Evolutionary conservation across 176 grass and related monocot genomes (phyloP), one percentile per base, ranked within the genome.

Genomic region (Chrysopogon serrulatus): DNA sequence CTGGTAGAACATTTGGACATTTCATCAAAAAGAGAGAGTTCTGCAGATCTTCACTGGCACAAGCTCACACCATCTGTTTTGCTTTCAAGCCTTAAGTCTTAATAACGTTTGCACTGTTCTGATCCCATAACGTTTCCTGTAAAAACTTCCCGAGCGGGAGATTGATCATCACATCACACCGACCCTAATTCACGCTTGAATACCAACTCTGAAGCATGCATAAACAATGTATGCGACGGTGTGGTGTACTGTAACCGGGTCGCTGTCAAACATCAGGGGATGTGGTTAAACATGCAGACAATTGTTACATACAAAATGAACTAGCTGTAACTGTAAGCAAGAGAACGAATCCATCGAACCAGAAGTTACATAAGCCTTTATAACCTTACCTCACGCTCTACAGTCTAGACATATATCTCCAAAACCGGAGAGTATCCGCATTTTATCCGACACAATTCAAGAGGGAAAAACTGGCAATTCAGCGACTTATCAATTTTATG

Each of bases 401-500:
- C 36, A 59, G 47, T 85, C 82, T 83, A 90, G 45, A 59, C 47
- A 85, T 69, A 73, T 82, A 79, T 82, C 68, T 82, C 86, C 64
- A 82, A 69, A 76, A 42, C 37, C 66, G 44, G 86, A 81, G 77
- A 82, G 71, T 88, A 85, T 82, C 78, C 71, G 28, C 57, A 88
- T 78, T 91, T 91, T 88, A 88, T 85, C 78, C 59, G 44, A 78
- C 31, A 69, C 44, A 47, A 18, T 65, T 64, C 65, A 23, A 19
- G 57, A 42, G 40, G 60, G 28, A 14, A 41, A 81, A 88, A 72
- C 83, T 56, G 53, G 33, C 33, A 88, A 82, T 36, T 82, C 47
- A 86, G 75, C 42, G 62, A 62, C 77, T 61, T 86, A 79, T 74
- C 74, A 68, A 78, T 89, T 79, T 92, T 92, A 85, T 92, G 86